phyloP scores from a whole-genome alignment of 805 yeast species.

The Yamadazyma endophytica region DNA sequence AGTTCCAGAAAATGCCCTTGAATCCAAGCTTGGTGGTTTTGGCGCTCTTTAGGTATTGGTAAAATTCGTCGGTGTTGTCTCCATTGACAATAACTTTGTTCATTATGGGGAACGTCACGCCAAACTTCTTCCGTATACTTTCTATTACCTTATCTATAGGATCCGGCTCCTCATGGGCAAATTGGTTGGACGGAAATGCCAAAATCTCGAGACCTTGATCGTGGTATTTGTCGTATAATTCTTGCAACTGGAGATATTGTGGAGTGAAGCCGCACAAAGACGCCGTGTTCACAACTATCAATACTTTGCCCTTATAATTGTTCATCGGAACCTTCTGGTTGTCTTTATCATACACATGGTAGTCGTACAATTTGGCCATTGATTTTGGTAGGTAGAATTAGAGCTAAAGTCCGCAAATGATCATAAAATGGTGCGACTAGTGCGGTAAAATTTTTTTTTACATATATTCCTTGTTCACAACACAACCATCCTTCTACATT shows the following conservation, averaged over 20 bases:
- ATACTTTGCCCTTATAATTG: conserved; percentile 72
- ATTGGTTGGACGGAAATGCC: conserved; percentile 92
- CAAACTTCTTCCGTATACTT: conserved; percentile 17
- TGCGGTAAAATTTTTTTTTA: conserved; percentile 1
- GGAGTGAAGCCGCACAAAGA: conserved; percentile 76
- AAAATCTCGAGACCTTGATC: conserved; percentile 61
- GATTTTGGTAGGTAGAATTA: no score
- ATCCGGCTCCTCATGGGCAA: conserved; percentile 76
- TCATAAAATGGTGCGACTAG: no score
- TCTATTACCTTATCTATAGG: conserved; percentile 33
- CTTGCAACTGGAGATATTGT: conserved; percentile 71
- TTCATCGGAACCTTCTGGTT: conserved; percentile 58
- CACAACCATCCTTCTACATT: background rate
- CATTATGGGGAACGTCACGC: conserved; percentile 36
- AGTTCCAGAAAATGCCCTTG: conserved; percentile 65
- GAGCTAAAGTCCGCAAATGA: no score
- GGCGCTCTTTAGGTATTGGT: conserved; percentile 22
- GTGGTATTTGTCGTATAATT: conserved; percentile 59
- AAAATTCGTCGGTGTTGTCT: conserved; percentile 23
- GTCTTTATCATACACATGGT: conserved; percentile 57
- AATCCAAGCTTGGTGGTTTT: conserved; percentile 31
- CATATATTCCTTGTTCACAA: background rate
- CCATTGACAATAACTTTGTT: conserved; percentile 37
- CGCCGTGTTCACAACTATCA: conserved; percentile 82
- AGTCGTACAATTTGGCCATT: conserved; percentile 46